Percentiles rank a stretch among this genome's conserved stretches.
These are phyloP conservation scores for Rhodotorula sp. DNA, from an alignment of 1,284 basidiomycete genomes.

Conservation along the genomic window DNA sequence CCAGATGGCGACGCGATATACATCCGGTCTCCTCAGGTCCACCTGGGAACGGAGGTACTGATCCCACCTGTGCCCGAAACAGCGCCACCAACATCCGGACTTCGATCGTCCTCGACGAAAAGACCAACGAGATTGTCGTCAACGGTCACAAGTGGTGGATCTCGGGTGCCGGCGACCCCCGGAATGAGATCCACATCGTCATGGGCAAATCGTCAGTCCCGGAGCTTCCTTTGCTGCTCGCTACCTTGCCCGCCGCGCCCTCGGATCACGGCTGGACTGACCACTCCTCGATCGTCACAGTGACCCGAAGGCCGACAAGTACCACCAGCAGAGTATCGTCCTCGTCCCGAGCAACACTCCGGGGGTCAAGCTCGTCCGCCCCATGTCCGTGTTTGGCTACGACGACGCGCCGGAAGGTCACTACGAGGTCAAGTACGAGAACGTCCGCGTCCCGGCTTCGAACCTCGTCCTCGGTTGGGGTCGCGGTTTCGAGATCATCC, in stretches of 20 bases:
- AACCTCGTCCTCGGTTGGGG: conserved; percentile 92
- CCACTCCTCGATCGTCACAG: conserved; percentile 30
- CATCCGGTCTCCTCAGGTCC: no score
- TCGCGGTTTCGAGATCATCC: conserved; percentile 72
- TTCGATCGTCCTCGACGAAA: conserved; percentile 69
- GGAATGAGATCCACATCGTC: conserved; percentile 84
- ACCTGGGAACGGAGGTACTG: not conserved
- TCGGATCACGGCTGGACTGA: not conserved
- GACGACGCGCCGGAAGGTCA: conserved; percentile 84
- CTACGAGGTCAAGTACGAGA: conserved; percentile 90
- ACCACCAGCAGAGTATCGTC: conserved; percentile 89
- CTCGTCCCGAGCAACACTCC: conserved; percentile 82
- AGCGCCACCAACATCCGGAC: conserved; percentile 92
- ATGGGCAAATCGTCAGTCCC: conserved; percentile 65
- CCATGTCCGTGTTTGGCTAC: conserved; percentile 90
- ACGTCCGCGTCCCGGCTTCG: conserved; percentile 78
- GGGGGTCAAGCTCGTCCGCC: conserved; percentile 83
- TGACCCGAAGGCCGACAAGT: conserved; percentile 45
- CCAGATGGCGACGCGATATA: no score
- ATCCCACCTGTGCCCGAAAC: not conserved
- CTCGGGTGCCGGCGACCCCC: conserved; percentile 91
- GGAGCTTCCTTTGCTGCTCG: not conserved
- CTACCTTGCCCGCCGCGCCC: conserved; percentile 50
- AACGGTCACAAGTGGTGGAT: conserved; percentile 99
- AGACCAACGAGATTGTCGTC: conserved; percentile 81